phyloP scores from a whole-genome alignment of 345 rosid species.

The Eucalyptus erythrocorys region DNA sequence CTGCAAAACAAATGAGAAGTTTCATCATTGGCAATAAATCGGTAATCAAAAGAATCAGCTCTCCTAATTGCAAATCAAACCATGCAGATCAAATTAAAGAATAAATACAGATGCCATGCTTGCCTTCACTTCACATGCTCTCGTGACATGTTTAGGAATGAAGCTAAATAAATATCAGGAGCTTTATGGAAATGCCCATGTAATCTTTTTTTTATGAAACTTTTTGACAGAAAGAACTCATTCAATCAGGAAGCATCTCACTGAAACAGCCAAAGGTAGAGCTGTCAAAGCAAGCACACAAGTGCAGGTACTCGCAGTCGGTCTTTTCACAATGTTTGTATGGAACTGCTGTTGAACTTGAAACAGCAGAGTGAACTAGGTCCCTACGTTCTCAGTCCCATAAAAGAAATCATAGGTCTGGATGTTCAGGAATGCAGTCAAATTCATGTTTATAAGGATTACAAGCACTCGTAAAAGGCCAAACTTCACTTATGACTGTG shows the following conservation, averaged over 20 bases:
- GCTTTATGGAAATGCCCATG: background rate
- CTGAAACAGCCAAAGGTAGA: background rate
- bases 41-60: background rate
- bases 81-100: background rate
- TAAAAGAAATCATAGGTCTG: background rate
- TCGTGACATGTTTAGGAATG: background rate
- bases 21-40: background rate
- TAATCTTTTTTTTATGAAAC: background rate
- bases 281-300: background rate
- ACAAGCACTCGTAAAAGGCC: background rate
- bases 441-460: background rate
- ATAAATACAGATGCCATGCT: background rate
- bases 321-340: background rate
- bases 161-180: background rate
- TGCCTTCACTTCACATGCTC: background rate
- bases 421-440: background rate
- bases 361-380: background rate
- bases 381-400: background rate
- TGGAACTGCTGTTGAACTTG: background rate
- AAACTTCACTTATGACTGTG: background rate
- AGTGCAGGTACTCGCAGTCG: background rate
- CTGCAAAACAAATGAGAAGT: slow-evolving; percentile 22
- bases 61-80: background rate
- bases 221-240: background rate
- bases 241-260: background rate